Base-by-base conservation (phyloP, 139 green algal genomes). In the Chlamydomonas incerta region DNA sequence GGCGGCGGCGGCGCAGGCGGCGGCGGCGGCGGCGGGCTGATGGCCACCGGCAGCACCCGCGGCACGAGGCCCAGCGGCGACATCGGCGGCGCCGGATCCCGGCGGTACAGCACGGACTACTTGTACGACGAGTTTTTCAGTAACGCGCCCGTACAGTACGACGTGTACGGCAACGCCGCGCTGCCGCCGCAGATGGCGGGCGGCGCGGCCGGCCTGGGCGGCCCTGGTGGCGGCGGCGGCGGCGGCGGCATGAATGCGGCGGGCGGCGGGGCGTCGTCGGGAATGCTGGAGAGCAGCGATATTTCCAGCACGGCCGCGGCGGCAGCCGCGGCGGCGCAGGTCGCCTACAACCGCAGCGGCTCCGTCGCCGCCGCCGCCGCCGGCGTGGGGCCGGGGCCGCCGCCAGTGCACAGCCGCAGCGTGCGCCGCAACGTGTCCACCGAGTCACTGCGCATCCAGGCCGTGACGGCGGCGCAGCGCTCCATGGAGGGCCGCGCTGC, bases 41-140 rank as follows among this genome's bases (percentile, higher is more conserved):
- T 24, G 62, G 62, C 28, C 63, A 34, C 26, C 5, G 31, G 66
- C 66, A 46, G 24, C 21, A 21, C 55, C 8, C 74, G 74, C 33
- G 57, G 57, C 20, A 46, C 60, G 10, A 29, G 63, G 10, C 21
- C 63, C 77, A 74, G 77, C 77, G 35, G 69, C 13, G 13, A 26
- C 21, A 29, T 50, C 79, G 37, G 24, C 35, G 37, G 37, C 24
- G 3, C 26, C 21, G 15, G 66, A 66, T 76, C 66, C 6, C 65
- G 66, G 3, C 79, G 79, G 3, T 57, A 57, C 33, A 75, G 63
- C 21, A 76, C 47, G 8, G 79, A 85, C 21, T 85, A 58, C 47
- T 31, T 75, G 63, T 85, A 76, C 47, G 79, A 85, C 66, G 79
- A 85, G 47, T 76, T 76, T 23, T 76, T 68, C 47, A 76, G 79